These are phyloP conservation scores for Talaromyces sp. DNA, from an alignment of 2,329 filamentous ascomycete genomes.

Conservation along the genomic window DNA sequence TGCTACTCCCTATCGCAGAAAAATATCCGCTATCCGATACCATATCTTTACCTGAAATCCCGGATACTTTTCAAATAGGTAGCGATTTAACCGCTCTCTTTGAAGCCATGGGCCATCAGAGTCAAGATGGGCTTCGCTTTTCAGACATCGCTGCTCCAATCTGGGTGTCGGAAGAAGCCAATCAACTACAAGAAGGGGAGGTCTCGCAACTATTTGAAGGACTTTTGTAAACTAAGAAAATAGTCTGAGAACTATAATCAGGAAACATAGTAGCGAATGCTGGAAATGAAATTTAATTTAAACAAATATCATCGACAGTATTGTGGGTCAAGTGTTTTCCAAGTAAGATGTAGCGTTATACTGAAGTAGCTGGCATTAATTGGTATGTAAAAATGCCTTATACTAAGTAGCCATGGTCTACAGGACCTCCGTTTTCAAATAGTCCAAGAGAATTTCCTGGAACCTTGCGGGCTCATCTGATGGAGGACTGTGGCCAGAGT, in stretches of 20 bases:
- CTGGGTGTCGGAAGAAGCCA: background rate
- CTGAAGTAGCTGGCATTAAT: background rate
- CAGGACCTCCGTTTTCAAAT: background rate
- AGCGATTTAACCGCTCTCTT: background rate
- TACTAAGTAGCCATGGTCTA: background rate
- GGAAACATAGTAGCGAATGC: background rate
- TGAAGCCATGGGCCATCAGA: background rate
- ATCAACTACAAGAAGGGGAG: background rate
- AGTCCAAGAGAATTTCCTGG: background rate
- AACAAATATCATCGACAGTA: background rate
- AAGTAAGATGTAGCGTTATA: background rate
- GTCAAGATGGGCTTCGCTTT: background rate
- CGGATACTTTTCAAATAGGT: background rate
- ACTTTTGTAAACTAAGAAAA: background rate
- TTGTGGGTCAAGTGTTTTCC: background rate
- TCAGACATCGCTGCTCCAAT: background rate
- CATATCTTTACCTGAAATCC: background rate
- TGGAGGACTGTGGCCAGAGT: conserved; percentile 1
- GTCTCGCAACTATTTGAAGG: background rate
- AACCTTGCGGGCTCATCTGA: conserved; percentile 1
- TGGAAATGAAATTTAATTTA: background rate
- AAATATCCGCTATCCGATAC: background rate
- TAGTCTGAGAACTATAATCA: background rate
- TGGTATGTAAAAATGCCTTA: background rate
- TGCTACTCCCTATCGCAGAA: background rate